Conservation (phyloP, 179 eudicot species). For the Camellia oleifera region DNA sequence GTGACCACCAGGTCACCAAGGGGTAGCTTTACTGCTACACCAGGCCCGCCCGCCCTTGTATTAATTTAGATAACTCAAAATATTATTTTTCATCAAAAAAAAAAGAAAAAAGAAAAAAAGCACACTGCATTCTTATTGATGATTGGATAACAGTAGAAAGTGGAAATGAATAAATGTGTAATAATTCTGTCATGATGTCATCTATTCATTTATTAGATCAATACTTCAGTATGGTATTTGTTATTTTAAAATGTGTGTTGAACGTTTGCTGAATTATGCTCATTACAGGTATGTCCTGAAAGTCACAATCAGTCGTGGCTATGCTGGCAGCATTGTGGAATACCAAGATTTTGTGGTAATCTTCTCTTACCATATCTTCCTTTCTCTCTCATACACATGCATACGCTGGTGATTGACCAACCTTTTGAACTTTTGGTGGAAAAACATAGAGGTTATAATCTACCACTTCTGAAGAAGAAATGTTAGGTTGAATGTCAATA, state of each 20-base stretch:
- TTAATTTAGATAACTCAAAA: not conserved
- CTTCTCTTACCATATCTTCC: not conserved
- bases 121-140: not conserved
- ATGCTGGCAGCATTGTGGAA: constrained; percentile 86
- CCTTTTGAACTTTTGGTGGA: not conserved
- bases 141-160: not conserved
- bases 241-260: not conserved
- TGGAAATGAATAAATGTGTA: not conserved
- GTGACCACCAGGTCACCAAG: no score
- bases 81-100: not conserved
- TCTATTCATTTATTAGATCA: not conserved
- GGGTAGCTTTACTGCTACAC: no score
- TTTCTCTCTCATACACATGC: not conserved
- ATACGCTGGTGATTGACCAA: not conserved
- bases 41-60: no score
- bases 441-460: not conserved
- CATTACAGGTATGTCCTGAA: constrained; percentile 86
- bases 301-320: constrained; percentile 92
- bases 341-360: constrained; percentile 88
- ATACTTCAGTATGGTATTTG: not conserved
- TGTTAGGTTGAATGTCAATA: not conserved
- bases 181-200: not conserved
- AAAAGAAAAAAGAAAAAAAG: not conserved
- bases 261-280: constrained; percentile 7
- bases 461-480: not conserved